These are phyloP conservation scores for Pistacia atlantica DNA, from an alignment of 345 rosid species.

Conservation along the genomic window DNA sequence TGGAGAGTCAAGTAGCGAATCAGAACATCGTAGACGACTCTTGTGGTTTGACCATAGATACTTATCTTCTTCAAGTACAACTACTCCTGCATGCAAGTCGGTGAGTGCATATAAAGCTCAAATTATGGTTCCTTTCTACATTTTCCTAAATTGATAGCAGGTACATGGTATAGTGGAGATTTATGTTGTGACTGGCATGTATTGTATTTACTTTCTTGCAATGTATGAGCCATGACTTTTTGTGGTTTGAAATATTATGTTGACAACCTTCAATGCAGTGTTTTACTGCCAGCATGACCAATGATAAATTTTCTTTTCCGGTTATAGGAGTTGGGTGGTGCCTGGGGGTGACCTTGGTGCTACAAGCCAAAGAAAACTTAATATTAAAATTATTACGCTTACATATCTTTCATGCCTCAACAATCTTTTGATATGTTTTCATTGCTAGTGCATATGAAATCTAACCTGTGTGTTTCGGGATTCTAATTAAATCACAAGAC, in stretches of 20 bases:
- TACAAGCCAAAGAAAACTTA: background rate
- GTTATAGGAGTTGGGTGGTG: too few species aligned
- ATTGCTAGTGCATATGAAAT: background rate
- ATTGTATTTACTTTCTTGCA: background rate
- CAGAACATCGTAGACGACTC: constrained; percentile 54
- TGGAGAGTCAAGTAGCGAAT: constrained; percentile 10
- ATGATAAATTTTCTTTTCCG: background rate
- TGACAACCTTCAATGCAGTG: background rate
- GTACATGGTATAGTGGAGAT: too few species aligned
- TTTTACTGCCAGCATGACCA: background rate
- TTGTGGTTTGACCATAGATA: constrained; percentile 60
- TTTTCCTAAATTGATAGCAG: background rate
- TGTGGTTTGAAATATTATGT: background rate
- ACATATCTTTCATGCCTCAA: background rate
- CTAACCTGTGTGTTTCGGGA: background rate
- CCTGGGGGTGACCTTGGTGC: too few species aligned
- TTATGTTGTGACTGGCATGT: background rate
- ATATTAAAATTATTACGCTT: background rate
- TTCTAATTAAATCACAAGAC: background rate
- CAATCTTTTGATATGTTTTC: background rate
- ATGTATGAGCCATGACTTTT: background rate
- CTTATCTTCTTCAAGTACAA: constrained; percentile 32
- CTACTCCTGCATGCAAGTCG: constrained; percentile 47
- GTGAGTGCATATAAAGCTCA: constrained; percentile 35
- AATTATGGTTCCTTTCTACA: background rate